phyloP scores from a whole-genome alignment of 2,329 filamentous ascomycete species.

The Cladophialophora psammophila region DNA sequence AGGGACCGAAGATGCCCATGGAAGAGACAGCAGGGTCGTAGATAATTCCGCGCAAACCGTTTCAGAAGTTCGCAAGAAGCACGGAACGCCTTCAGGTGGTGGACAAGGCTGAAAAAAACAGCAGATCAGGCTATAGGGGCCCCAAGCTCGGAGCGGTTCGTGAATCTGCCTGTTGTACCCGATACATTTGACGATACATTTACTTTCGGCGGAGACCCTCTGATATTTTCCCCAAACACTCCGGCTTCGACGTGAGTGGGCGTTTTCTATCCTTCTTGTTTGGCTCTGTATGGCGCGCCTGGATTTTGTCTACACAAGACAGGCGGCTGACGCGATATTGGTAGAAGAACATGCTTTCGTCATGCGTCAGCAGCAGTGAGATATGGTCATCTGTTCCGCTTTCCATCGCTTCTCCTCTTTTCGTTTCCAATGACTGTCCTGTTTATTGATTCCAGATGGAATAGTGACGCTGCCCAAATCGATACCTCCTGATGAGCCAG shows the following conservation, averaged over 20 bases:
- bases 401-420: background rate
- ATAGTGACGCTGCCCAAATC: background rate
- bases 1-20: constrained; percentile 28
- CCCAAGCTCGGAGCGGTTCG: background rate
- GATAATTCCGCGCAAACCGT: background rate
- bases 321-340: background rate
- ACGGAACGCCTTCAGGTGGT: background rate
- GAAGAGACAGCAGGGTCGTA: constrained; percentile 4
- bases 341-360: background rate
- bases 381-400: background rate
- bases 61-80: background rate
- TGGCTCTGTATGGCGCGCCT: background rate
- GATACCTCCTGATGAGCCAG: background rate
- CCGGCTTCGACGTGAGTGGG: background rate
- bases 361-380: background rate
- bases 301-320: background rate
- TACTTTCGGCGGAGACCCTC: background rate
- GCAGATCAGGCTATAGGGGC: background rate
- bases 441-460: background rate
- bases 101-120: background rate
- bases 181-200: constrained; percentile 3
- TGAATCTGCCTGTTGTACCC: background rate
- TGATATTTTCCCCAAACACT: constrained; percentile 1
- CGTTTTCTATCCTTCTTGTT: background rate
- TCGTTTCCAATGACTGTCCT: background rate